Evolutionary conservation across 208 protist species (phyloP).

Genomic region (Leptomonas pyrrhocoris): DNA sequence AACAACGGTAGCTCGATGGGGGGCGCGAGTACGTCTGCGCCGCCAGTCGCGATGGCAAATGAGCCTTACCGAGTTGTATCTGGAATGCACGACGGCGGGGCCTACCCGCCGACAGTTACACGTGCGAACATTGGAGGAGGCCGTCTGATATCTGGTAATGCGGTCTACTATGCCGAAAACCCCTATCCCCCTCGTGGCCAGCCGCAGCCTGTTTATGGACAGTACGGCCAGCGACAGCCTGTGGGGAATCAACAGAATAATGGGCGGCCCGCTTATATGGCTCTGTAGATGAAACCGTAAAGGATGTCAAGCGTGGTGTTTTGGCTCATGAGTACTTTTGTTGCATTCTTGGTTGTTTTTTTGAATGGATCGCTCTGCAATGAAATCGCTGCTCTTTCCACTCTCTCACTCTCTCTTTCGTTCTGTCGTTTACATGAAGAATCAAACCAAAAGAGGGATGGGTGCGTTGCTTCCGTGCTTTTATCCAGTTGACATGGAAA

Average conservation of each 20-base stretch:
- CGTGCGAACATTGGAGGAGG: neutral
- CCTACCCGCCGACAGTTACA: slow-evolving; percentile 4
- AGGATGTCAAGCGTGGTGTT: neutral
- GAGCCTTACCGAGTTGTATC: neutral
- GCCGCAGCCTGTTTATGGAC: slow-evolving; percentile 1
- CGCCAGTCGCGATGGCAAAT: neutral
- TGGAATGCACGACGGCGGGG: no score
- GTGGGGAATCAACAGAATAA: neutral
- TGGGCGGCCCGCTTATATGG: neutral
- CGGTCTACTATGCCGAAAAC: slow-evolving; percentile 9
- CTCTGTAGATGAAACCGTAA: neutral
- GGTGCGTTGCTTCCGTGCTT: no score
- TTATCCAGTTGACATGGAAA: no score
- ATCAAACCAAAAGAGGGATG: no score
- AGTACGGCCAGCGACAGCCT: slow-evolving; percentile 9
- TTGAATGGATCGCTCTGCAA: no score
- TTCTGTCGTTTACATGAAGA: neutral
- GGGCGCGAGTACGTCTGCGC: neutral
- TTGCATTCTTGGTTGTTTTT: no score
- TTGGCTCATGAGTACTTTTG: no score
- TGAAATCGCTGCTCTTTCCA: neutral
- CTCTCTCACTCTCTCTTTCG: neutral
- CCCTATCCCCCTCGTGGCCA: slow-evolving; percentile 2
- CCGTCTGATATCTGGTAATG: neutral
- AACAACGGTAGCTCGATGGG: neutral